Evolutionary conservation across 1,139 yeast species (phyloP).

Genomic region (Waltiozyma sp.): DNA sequence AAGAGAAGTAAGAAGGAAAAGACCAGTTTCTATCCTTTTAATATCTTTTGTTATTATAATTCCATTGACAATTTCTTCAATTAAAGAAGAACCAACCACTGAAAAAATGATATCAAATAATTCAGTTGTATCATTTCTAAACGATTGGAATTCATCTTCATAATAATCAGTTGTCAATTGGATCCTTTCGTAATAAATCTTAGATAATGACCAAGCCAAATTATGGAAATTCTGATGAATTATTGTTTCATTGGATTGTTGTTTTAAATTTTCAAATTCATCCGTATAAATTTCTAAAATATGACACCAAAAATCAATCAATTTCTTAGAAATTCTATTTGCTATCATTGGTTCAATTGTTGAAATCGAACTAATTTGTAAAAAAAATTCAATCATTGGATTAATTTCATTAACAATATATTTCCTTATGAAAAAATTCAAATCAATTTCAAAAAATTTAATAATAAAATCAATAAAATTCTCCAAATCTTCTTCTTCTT

Average conservation of each 20-base stretch:
- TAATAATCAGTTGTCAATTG: not conserved
- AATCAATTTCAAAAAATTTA: not conserved
- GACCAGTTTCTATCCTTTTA: constrained; percentile 56
- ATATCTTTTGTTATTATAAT: not conserved
- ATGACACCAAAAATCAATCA: not conserved
- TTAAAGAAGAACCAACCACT: not conserved
- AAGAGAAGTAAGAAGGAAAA: constrained; percentile 41
- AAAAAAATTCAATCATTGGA: not conserved
- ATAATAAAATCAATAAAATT: not conserved
- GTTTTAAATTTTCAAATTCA: not conserved
- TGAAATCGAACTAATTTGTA: not conserved
- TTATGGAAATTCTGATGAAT: not conserved
- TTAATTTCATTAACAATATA: not conserved
- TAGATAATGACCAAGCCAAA: not conserved
- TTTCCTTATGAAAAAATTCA: not conserved
- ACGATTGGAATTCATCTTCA: not conserved
- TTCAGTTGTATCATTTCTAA: not conserved
- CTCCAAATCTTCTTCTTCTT: not conserved
- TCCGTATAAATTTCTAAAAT: not conserved
- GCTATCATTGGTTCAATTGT: not conserved
- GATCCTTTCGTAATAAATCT: not conserved
- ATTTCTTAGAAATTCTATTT: not conserved
- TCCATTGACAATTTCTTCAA: not conserved
- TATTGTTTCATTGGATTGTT: not conserved
- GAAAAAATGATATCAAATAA: not conserved